Evolutionary conservation across 495 filamentous ascomycete species (phyloP), one percentile per base, ranked within the genome.

Genomic region (Penicillium soppii): DNA sequence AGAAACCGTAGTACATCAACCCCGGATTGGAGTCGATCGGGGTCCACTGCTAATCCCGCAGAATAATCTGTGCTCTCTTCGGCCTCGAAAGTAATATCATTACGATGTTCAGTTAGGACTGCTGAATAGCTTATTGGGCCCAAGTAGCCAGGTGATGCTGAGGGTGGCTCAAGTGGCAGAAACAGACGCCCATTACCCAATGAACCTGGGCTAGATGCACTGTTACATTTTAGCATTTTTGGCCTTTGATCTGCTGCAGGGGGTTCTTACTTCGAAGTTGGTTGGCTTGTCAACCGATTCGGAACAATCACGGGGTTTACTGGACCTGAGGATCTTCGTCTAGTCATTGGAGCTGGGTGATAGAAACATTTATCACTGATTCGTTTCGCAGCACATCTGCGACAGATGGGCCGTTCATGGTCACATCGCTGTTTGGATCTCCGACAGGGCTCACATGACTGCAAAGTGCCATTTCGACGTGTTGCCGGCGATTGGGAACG

Each of bases 371-470:
- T 50, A 5, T 59, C 56, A 6, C 53, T 52, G 17, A 70, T 71
- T 13, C 66, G 65, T 23, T 72, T 72, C 4, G 62, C 39, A 3
- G 52, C 46, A 53, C 65, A 76, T 67, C 57, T 58, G 35, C 65
- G 68, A 52, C 67, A 75, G 10, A 59, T 63, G 8, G 61, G 77
- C 21, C 69, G 52, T 13, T 60, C 60, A 48, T 80, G 76, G 36
- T 78, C 75, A 56, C 76, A 80, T 43, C 69, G 69, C 32, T 80
- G 62, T 49, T 81, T 80, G 16, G 75, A 71, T 49, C 75, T 77
- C 19, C 77, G 70, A 53, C 77, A 81, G 13, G 77, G 75, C 62
- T 81, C 74, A 45, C 77, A 82, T 1, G 76, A 77, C 49, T 74
- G 72, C 20, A 70, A 59, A 15, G 73, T 67, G 7, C 77, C 75